These are phyloP conservation scores for Aquilaria sinensis DNA, from an alignment of 345 rosid species.

Conservation along the genomic window DNA sequence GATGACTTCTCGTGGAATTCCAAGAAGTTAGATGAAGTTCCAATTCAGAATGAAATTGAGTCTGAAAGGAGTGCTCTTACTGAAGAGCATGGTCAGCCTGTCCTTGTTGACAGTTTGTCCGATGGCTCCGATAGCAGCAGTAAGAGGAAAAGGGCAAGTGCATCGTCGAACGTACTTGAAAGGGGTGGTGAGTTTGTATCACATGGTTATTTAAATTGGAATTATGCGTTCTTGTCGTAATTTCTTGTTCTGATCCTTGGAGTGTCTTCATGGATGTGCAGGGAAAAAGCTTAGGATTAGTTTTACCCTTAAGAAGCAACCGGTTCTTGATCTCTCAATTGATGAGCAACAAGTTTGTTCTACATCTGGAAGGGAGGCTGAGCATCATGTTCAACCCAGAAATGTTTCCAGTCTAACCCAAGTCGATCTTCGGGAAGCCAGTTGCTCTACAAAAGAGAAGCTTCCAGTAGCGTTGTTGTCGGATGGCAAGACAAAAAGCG, in stretches of 20 bases:
- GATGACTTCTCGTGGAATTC: conserved; percentile 25
- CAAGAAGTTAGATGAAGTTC: conserved; percentile 28
- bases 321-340: conserved; percentile 6
- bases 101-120: conserved; percentile 18
- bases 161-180: conserved; percentile 11
- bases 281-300: conserved; percentile 49
- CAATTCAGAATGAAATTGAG: conserved; percentile 30
- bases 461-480: background rate
- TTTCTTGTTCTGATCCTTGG: background rate
- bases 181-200: conserved; percentile 38
- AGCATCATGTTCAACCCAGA: background rate
- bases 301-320: conserved; percentile 25
- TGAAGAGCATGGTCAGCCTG: conserved; percentile 51
- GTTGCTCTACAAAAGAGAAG: background rate
- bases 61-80: conserved; percentile 54
- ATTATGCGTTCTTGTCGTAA: background rate
- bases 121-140: conserved; percentile 27
- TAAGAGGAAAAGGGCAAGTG: conserved; percentile 35
- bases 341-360: conserved; percentile 14
- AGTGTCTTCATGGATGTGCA: conserved; percentile 14
- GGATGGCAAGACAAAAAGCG: conserved; percentile 6
- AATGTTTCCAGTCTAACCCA: background rate
- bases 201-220: background rate
- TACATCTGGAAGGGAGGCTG: conserved; percentile 11
- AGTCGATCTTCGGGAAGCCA: background rate